A percentile compares a stretch with the other conserved stretches of the same genome.
phyloP scores from a whole-genome alignment of 306 rosid genomes.

The Erythrophleum fordii region DNA sequence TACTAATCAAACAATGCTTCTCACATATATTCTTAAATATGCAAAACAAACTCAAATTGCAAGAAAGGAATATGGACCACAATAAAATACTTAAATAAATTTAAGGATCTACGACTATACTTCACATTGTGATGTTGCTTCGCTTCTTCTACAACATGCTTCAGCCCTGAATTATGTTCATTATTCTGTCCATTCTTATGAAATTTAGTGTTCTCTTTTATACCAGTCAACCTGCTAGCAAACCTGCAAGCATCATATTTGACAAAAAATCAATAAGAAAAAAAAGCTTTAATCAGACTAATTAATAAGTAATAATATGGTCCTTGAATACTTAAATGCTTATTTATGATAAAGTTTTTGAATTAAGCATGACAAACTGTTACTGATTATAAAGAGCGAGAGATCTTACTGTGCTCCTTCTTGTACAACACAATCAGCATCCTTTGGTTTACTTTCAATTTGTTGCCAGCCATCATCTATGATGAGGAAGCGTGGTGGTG shows the following conservation, averaged over 20 bases:
- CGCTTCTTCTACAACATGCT: constrained; percentile 79
- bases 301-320: background rate
- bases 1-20: background rate
- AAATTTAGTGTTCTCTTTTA: constrained; percentile 83
- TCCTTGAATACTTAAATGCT: background rate
- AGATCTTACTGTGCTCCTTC: constrained; percentile 93
- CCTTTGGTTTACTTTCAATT: constrained; percentile 76
- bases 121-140: constrained; percentile 85
- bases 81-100: background rate
- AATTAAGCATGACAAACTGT: background rate
- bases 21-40: background rate
- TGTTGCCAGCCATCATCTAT: constrained; percentile 99
- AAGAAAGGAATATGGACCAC: background rate
- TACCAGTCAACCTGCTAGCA: constrained; percentile 87
- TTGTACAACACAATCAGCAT: constrained; percentile 63
- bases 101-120: constrained; percentile 50
- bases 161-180: constrained; percentile 74
- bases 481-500: constrained; percentile 86
- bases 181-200: constrained; percentile 59
- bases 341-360: background rate
- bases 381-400: constrained; percentile 2
- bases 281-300: constrained; percentile 6
- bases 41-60: background rate
- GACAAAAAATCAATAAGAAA: constrained; percentile 30
- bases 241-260: constrained; percentile 60